Base-by-base conservation (phyloP, 768 basidiomycete genomes). In the Clavulina sp. region DNA sequence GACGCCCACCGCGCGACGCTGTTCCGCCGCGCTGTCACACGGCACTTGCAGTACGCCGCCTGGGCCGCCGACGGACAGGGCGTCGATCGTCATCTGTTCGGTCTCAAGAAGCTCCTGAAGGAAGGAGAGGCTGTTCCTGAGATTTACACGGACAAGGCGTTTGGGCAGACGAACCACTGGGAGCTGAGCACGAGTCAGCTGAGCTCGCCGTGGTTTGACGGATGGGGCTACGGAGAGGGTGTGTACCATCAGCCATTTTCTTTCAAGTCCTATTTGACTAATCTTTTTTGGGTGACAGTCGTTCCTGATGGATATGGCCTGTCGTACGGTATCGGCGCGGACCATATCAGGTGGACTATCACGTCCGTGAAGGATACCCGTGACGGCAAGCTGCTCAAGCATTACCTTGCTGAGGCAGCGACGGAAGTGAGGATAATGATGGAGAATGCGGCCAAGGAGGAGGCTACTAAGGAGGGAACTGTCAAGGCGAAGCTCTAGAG, bases 211-310 rank as follows among this genome's bases (percentile, higher is more conserved):
- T 91, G 73, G 64, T 69, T 99, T 31, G 86, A 92, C 58, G 89
- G 89, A 21, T 97, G 93, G 93, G 95, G 93, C 13, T 96, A 96
- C 62, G 89, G 91, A 5, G 87, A 93, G 74, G 85, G 85, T 86
- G 53, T 57, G 73, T 64, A 24, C 52, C 23, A 29, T 32, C 55
- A 33, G 1, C 16, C 48, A 16, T 33, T 28, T 49, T 7, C 26
- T 16, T 49, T 7, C 28, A 34, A 6, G 28, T 49, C 16, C 19
- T 21, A 32, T 38, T 48, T 49, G 2, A 26, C 26, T 33, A 31
- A 4, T 38, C 51, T 21, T 50, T 54, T 28, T 26, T 9, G 26
- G 26, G 13, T 13, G 13, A 13, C 34, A 84, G 92, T 97, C 28
- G 91, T 95, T 0, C 73, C 78, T 1, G 87, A 93, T 57, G 93